These are phyloP conservation scores for Turnera subulata DNA, from an alignment of 345 rosid species.

Conservation along the genomic window DNA sequence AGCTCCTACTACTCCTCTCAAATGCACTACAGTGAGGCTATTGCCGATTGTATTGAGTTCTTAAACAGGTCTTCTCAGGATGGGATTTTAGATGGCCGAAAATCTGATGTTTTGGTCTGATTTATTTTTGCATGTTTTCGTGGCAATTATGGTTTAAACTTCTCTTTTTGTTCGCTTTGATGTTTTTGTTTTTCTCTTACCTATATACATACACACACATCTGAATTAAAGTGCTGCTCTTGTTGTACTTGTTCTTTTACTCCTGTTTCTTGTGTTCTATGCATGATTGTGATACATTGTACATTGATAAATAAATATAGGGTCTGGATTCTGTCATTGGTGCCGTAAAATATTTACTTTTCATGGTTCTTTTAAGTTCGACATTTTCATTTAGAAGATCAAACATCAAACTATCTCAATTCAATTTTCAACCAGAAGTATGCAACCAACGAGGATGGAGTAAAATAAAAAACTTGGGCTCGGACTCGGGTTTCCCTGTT, in stretches of 20 bases:
- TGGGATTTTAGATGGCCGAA: slow-evolving; percentile 33
- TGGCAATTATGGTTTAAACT: not conserved
- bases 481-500: no score
- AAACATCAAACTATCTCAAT: no score
- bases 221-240: not conserved
- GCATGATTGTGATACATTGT: no score
- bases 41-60: slow-evolving; percentile 96
- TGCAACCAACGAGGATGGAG: no score
- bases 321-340: no score
- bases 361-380: no score
- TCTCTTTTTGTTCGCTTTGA: not conserved
- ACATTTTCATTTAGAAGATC: no score
- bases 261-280: no score
- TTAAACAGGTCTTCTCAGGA: slow-evolving; percentile 75
- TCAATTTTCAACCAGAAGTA: no score
- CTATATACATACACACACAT: not conserved
- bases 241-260: not conserved
- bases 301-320: no score
- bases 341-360: no score
- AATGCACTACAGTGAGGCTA: slow-evolving; percentile 72
- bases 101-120: slow-evolving; percentile 46
- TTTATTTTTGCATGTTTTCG: not conserved
- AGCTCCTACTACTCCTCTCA: slow-evolving; percentile 86
- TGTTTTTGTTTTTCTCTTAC: not conserved
- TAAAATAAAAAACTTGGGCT: no score